Conservation (phyloP, 2,329 filamentous ascomycete species). For the Blastomyces parvus region DNA sequence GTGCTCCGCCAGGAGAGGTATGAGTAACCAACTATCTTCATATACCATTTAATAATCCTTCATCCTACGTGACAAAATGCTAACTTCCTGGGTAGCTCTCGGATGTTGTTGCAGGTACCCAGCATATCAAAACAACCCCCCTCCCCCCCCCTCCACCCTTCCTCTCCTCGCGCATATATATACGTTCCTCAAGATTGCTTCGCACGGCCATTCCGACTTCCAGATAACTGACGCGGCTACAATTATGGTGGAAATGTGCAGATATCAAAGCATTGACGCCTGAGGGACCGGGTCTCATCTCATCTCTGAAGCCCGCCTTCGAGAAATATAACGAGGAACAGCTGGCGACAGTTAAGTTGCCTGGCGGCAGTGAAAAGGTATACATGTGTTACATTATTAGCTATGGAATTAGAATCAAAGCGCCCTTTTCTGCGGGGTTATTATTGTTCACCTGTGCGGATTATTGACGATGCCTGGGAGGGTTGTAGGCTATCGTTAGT, state of each 20-base stretch:
- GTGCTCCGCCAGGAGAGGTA: slow-evolving; percentile 94
- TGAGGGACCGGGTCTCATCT: slow-evolving; percentile 56
- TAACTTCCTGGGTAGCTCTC: slow-evolving; percentile 51
- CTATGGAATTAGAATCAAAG: not conserved
- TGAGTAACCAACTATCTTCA: slow-evolving; percentile 5
- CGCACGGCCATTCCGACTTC: not conserved
- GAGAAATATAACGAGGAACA: slow-evolving; percentile 96
- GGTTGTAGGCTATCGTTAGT: slow-evolving; percentile 55
- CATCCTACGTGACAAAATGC: slow-evolving; percentile 20
- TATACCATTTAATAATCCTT: not conserved
- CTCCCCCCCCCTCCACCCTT: slow-evolving; percentile 9
- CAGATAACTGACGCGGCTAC: not conserved
- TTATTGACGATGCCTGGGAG: not conserved
- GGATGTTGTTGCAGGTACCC: slow-evolving; percentile 75
- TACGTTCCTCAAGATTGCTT: slow-evolving; percentile 12
- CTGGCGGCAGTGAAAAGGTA: slow-evolving; percentile 72
- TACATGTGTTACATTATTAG: not conserved
- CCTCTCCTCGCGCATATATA: slow-evolving; percentile 5
- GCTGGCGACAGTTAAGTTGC: slow-evolving; percentile 78
- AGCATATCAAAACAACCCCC: slow-evolving; percentile 3
- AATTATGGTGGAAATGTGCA: slow-evolving; percentile 30
- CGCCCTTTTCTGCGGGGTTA: not conserved
- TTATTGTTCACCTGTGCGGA: not conserved
- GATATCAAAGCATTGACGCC: slow-evolving; percentile 83
- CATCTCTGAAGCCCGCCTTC: slow-evolving; percentile 71